Evolutionary conservation across 2,329 filamentous ascomycete genomes (phyloP), one percentile per base, ranked within the genome.

Genomic region (Fusarium sp.): DNA sequence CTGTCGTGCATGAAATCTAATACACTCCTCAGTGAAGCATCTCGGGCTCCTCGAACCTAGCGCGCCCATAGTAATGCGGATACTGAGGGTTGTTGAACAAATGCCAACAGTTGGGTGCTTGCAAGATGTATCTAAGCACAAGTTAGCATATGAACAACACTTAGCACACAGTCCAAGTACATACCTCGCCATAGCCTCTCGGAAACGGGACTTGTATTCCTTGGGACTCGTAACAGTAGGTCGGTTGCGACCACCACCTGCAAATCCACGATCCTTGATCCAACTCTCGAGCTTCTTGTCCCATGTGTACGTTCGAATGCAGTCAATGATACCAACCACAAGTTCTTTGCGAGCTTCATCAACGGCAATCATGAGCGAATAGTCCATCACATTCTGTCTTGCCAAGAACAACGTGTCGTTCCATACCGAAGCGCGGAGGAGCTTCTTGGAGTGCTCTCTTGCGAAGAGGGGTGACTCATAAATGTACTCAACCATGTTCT

Each of bases 201-300:
- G 84, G 83, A 99, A 99, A 8, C 96, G 90, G 72, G 92, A 94
- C 80, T 98, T 97, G 79, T 99, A 99, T 81, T 99, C 96, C 81
- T 96, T 97, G 4, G 96, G 97, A 80, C 93, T 97, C 13, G 96
- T 99, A 50, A 99, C 96, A 0, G 96, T 99, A 11, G 97, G 97
- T 66, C 93, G 88, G 75, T 97, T 93, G 59, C 92, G 89, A 29
- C 91, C 90, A 60, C 91, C 89, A 8, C 90, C 89, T 1, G 88
- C 92, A 74, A 94, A 93, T 1, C 93, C 96, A 38, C 95, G 92
- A 77, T 98, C 94, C 80, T 99, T 99, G 86, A 99, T 98, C 96
- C 96, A 99, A 56, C 92, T 96, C 82, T 99, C 96, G n/a, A 99
- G 88, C 78, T 98, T 98, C 85, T 99, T 99, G 83, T 99, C 96